A percentile compares a stretch with the other conserved stretches of the same genome.
Evolutionary conservation across 345 rosid species (phyloP).

Genomic region (Stellera chamaejasme): DNA sequence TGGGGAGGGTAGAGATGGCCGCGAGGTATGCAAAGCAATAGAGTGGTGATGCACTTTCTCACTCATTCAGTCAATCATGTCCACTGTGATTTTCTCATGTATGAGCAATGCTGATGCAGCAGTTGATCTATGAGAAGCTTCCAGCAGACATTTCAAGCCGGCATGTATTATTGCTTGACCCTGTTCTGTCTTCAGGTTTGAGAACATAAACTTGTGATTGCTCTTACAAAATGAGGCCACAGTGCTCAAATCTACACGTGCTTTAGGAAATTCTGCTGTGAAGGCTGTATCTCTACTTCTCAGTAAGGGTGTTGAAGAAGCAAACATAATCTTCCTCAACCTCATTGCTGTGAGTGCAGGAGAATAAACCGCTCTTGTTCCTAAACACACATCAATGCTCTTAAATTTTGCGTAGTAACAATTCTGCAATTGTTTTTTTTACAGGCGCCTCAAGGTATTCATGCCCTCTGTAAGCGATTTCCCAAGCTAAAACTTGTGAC

Average conservation of each 20-base stretch:
- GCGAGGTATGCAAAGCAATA: slow-evolving; percentile 46
- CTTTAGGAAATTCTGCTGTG: slow-evolving; percentile 65
- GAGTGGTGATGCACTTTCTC: background rate
- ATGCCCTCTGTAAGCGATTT: slow-evolving; percentile 56
- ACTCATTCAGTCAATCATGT: background rate
- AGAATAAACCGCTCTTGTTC: too few relatives aligned
- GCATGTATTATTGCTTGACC: slow-evolving; percentile 79
- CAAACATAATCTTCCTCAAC: slow-evolving; percentile 82
- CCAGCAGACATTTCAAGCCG: slow-evolving; percentile 81
- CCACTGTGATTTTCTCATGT: slow-evolving; percentile 1
- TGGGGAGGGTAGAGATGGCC: slow-evolving; percentile 60
- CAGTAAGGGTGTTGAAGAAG: slow-evolving; percentile 78
- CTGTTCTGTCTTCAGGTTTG: slow-evolving; percentile 91
- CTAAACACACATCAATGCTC: too few relatives aligned
- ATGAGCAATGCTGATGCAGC: slow-evolving; percentile 17
- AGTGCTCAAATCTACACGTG: slow-evolving; percentile 12
- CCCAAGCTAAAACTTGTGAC: slow-evolving; percentile 86
- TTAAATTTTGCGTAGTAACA: background rate
- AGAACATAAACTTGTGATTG: background rate
- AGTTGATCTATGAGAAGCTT: slow-evolving; percentile 89
- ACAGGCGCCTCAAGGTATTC: slow-evolving; percentile 93
- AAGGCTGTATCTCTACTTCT: slow-evolving; percentile 68
- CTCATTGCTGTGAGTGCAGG: slow-evolving; percentile 66
- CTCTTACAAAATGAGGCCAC: background rate
- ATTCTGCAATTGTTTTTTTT: background rate